Evolutionary conservation across 345 rosid species (phyloP).

Genomic region (Garcia nutans): DNA sequence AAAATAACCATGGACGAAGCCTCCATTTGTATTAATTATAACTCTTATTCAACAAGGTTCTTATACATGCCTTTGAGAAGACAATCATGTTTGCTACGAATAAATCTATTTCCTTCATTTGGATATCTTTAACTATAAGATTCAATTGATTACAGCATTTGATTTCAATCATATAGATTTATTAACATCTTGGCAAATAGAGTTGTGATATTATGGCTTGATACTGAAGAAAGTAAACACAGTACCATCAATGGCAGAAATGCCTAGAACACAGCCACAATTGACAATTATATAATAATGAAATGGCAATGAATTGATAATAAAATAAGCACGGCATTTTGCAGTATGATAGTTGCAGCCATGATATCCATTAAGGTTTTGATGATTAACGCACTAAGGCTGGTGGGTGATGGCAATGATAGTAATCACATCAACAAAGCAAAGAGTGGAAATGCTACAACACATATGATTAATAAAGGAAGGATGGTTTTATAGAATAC

Average conservation of each 20-base stretch:
- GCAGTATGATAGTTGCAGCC: not conserved
- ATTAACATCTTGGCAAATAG: not conserved
- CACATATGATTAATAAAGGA: not conserved
- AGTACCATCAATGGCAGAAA: not conserved
- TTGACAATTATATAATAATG: too few species aligned
- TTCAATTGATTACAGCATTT: not conserved
- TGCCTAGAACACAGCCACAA: too few species aligned
- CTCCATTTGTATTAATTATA: too few species aligned
- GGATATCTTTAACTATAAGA: not conserved
- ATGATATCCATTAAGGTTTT: not conserved
- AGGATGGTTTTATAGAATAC: too few species aligned
- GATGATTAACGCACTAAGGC: not conserved
- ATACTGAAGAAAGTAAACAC: not conserved
- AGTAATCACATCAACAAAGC: not conserved
- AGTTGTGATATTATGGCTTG: not conserved
- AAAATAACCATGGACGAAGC: too few species aligned
- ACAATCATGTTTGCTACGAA: too few species aligned
- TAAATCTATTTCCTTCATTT: not conserved
- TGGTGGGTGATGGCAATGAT: not conserved
- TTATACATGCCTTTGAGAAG: too few species aligned
- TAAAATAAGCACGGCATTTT: too few species aligned
- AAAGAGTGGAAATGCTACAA: too few species aligned
- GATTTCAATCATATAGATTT: not conserved
- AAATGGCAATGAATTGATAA: not conserved
- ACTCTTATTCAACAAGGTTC: too few species aligned